These are phyloP conservation scores for Graphilbum fragrans DNA, from an alignment of 2,329 filamentous ascomycete genomes.

Conservation along the genomic window DNA sequence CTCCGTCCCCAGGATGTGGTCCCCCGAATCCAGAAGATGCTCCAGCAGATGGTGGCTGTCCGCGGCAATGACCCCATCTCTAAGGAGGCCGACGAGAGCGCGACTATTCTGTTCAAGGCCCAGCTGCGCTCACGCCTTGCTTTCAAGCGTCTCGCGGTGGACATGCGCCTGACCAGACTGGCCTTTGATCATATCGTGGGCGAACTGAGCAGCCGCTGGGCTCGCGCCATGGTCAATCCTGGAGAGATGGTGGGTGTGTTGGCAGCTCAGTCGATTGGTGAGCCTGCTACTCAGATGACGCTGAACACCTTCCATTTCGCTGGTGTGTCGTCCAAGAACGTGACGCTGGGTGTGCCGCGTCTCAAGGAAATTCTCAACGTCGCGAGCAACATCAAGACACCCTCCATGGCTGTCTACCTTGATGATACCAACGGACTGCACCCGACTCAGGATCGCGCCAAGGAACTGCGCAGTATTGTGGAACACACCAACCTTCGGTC, in stretches of 20 bases:
- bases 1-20: slow-evolving; percentile 82
- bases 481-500: slow-evolving; percentile 91
- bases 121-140: slow-evolving; percentile 79
- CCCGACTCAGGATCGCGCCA: slow-evolving; percentile 64
- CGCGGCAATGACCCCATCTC: slow-evolving; percentile 77
- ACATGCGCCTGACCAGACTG: slow-evolving; percentile 77
- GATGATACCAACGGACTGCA: slow-evolving; percentile 37
- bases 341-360: slow-evolving; percentile 94
- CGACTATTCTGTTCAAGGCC: slow-evolving; percentile 86
- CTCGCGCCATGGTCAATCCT: slow-evolving; percentile 72
- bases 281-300: slow-evolving; percentile 98
- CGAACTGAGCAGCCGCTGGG: slow-evolving; percentile 80
- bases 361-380: slow-evolving; percentile 99
- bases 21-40: slow-evolving; percentile 59
- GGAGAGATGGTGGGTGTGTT: slow-evolving; percentile 99
- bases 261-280: slow-evolving; percentile 95
- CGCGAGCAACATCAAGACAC: slow-evolving; percentile 96
- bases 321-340: slow-evolving; percentile 99
- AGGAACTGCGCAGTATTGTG: slow-evolving; percentile 74
- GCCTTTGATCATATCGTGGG: slow-evolving; percentile 89
- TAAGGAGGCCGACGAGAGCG: slow-evolving; percentile 72
- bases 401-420: slow-evolving; percentile 89
- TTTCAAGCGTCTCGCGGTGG: slow-evolving; percentile 82
- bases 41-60: slow-evolving; percentile 72
- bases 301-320: slow-evolving; percentile 99